Evolutionary conservation across 1,139 yeast species (phyloP).

Genomic region (Hemisphaericaspora xylanilytica): DNA sequence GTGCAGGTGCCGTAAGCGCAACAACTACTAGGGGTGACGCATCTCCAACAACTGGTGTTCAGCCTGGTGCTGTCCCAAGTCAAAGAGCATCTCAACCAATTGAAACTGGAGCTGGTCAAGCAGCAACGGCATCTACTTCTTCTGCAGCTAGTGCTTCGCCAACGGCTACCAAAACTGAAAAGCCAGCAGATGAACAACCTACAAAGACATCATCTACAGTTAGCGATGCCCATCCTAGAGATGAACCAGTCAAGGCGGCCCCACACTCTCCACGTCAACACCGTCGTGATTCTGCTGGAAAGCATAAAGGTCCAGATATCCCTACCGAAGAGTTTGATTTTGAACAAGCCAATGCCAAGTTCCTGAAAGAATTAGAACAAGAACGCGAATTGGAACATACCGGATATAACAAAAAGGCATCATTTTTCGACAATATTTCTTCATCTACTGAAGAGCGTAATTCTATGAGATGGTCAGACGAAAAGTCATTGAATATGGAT

Average conservation of each 20-base stretch:
- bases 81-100: conserved; percentile 9
- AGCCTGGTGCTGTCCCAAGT: conserved; percentile 1
- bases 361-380: conserved; percentile 35
- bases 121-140: conserved; percentile 2
- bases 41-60: too few species aligned
- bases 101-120: conserved; percentile 11
- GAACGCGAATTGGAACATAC: conserved; percentile 23
- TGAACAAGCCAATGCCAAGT: conserved; percentile 65
- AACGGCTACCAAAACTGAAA: conserved; percentile 5
- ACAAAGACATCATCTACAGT: conserved; percentile 13
- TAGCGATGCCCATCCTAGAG: conserved; percentile 13
- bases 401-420: conserved; percentile 62
- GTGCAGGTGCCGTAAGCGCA: conserved; percentile 4
- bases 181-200: conserved; percentile 4
- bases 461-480: conserved; percentile 59
- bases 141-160: too few species aligned
- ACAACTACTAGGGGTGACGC: too few species aligned
- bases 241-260: conserved; percentile 15
- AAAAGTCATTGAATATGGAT: conserved; percentile 58
- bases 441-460: conserved; percentile 47
- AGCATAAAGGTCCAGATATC: conserved; percentile 10
- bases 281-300: conserved; percentile 6
- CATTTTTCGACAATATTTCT: conserved; percentile 80
- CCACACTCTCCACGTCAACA: conserved; percentile 9
- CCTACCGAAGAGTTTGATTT: conserved; percentile 50